Evolutionary conservation across 2,329 filamentous ascomycete species (phyloP).

Genomic region (Xylaria sp.): DNA sequence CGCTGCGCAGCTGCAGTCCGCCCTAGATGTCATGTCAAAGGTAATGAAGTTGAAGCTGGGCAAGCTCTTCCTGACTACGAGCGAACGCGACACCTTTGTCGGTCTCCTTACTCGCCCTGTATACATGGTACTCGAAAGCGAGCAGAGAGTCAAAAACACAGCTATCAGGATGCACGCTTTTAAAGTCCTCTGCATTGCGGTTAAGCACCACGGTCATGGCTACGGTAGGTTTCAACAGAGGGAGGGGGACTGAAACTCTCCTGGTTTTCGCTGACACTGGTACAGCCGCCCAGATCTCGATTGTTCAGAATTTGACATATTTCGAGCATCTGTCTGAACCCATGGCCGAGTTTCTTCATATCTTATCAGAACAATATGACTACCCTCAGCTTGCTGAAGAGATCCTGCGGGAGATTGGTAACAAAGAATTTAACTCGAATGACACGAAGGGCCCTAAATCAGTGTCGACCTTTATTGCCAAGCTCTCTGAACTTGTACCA

Average conservation of each 20-base stretch:
- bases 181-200: constrained; percentile 93
- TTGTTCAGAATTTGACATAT: constrained; percentile 96
- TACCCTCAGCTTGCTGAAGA: constrained; percentile 95
- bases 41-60: constrained; percentile 90
- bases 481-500: constrained; percentile 89
- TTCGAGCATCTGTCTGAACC: constrained; percentile 99
- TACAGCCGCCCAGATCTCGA: constrained; percentile 90
- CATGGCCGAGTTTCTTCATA: constrained; percentile 98
- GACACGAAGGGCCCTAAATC: constrained; percentile 96
- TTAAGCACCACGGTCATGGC: constrained; percentile 97
- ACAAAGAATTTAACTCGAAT: constrained; percentile 97
- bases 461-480: constrained; percentile 90
- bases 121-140: constrained; percentile 92
- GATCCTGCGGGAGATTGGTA: constrained; percentile 89
- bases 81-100: constrained; percentile 94
- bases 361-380: constrained; percentile 95
- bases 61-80: constrained; percentile 94
- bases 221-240: constrained; percentile 68
- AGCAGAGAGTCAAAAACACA: constrained; percentile 87
- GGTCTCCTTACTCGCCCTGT: constrained; percentile 89
- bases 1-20: constrained; percentile 81
- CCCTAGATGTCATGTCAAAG: constrained; percentile 94
- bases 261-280: constrained; percentile 30
- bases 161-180: constrained; percentile 95
- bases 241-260: background rate